Base-by-base conservation (phyloP, 208 protist genomes). In the Trypanosoma cruzi region DNA sequence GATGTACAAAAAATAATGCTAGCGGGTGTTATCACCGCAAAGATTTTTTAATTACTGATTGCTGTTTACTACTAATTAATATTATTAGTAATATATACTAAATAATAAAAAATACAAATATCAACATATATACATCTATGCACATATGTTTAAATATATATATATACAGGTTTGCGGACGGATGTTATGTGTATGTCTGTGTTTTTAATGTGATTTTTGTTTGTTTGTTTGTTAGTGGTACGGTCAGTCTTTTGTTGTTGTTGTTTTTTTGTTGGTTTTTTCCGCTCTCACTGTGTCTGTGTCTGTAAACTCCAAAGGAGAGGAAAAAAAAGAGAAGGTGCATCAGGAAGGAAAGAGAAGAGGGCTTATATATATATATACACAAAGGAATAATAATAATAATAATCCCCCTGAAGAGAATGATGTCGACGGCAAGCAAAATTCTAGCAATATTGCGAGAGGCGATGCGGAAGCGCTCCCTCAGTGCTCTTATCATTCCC, bases 401-500 rank as follows among this genome's bases (percentile, higher is more conserved):
- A n/a, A n/a, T n/a, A n/a, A n/a, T n/a, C 14, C 16, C 11, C 2
- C 36, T 14, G 29, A 67, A 29, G 11, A 29, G 13, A 53, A 81
- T 76, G 73, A 85, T 73, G 64, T 68, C 68, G 16, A 69, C 75
- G 7, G 76, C 77, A 50, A 75, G 80, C 26, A 49, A 72, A 4
- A 16, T 91, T 16, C 75, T 97, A 18, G 48, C 59, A 18, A 49
- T 57, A 0, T 50, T 99, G 29, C 85, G 94, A 22, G 75, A 88
- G 31, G 79, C 88, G 24, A 97, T 99, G 91, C 46, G 44, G 32
- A 52, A 75, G 22, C n/a, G 68, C 37, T 37, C 70, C 11, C 54
- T 99, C 24, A 61, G 72, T 8, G 96, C 94, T 0, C 92, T 98
- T 62, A 79, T 98, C 37, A 77, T 99, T 1, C 95, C 96, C 26